A percentile compares a stretch with the other conserved stretches of the same genome.
Evolutionary conservation across 495 filamentous ascomycete species (phyloP).

Genomic region (Durotheca rogersii): DNA sequence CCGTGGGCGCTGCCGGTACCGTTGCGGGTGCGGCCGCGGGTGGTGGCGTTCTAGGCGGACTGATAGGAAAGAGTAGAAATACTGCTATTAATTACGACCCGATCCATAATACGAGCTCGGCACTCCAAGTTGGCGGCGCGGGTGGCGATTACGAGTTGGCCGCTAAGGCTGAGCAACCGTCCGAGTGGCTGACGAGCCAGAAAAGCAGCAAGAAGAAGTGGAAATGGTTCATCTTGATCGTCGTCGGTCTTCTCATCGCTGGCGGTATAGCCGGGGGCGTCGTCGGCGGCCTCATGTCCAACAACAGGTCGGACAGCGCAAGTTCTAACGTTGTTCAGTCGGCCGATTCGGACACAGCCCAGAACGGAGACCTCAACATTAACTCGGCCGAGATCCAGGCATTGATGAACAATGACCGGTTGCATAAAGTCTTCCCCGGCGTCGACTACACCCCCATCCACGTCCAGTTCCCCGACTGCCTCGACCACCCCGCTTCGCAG

Average conservation of each 20-base stretch:
- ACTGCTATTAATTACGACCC: conserved; percentile 45
- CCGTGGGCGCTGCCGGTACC: conserved; percentile 49
- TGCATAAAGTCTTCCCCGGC: conserved; percentile 95
- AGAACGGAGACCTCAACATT: conserved; percentile 68
- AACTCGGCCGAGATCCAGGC: conserved; percentile 78
- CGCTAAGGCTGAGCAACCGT: conserved; percentile 46
- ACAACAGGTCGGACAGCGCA: conserved; percentile 37
- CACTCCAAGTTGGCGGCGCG: conserved; percentile 27
- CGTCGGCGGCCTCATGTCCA: conserved; percentile 70
- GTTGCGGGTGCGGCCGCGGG: conserved; percentile 50
- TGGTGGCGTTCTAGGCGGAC: conserved; percentile 52
- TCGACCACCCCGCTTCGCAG: conserved; percentile 75
- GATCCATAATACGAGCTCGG: conserved; percentile 32
- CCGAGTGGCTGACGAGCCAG: conserved; percentile 59
- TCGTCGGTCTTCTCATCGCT: conserved; percentile 62
- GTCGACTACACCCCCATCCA: conserved; percentile 95
- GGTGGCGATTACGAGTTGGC: conserved; percentile 32
- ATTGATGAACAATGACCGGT: conserved; percentile 72
- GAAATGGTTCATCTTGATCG: conserved; percentile 63
- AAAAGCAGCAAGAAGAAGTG: conserved; percentile 65
- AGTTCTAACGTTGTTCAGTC: conserved; percentile 27
- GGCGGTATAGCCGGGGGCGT: conserved; percentile 77
- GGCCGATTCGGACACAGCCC: conserved; percentile 46
- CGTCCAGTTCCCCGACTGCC: conserved; percentile 84
- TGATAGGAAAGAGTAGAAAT: conserved; percentile 36